Base-by-base conservation (phyloP, 768 basidiomycete species). In the Auricularia sp. region DNA sequence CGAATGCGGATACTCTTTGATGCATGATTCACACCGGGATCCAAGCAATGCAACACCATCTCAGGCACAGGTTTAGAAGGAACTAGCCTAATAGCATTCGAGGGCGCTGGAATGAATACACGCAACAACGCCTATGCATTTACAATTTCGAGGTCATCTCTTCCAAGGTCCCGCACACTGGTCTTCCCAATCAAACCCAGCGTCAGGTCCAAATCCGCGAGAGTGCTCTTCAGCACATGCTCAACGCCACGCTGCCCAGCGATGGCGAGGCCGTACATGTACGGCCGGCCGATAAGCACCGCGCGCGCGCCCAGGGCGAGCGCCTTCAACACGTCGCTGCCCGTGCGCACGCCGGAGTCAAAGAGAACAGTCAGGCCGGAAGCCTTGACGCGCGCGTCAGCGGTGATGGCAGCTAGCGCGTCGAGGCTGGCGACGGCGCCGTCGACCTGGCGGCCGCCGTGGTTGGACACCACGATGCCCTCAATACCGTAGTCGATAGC, bases 241-340 rank as follows among this genome's bases (percentile, higher is more conserved):
- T 91, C 86, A 11, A 90, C 84, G 2, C 92, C 92, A 3, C 78
- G 80, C 72, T 90, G 83, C 0, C 92, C 90, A 4, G 77, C 87
- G 13, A 88, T 75, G 5, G 86, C 78, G 54, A 89, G 81, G 5
- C 87, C 90, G 66, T 90, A 92, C 67, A 92, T 77, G 78, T 81
- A 86, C 10, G 87, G 87, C n/a, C 90, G 82, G 29, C 82, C 89
- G 37, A 92, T 87, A 21, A 94, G 73, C 16, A 94, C 85, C 7
- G 79, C 91, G 69, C 94, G 87, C 7, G 94, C 93, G 51, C 94
- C 92, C 0, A 95, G 79, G 1, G 92, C 92, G 35, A 94, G 75
- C 11, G 62, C 35, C 68, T 73, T 75, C 68, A 73, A 66, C 58
- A 94, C 83, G 67, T 96, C 94, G 54, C 85, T 83, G 11, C 90